phyloP scores from a whole-genome alignment of 176 grass and related monocot species.

The Eleusine indica region DNA sequence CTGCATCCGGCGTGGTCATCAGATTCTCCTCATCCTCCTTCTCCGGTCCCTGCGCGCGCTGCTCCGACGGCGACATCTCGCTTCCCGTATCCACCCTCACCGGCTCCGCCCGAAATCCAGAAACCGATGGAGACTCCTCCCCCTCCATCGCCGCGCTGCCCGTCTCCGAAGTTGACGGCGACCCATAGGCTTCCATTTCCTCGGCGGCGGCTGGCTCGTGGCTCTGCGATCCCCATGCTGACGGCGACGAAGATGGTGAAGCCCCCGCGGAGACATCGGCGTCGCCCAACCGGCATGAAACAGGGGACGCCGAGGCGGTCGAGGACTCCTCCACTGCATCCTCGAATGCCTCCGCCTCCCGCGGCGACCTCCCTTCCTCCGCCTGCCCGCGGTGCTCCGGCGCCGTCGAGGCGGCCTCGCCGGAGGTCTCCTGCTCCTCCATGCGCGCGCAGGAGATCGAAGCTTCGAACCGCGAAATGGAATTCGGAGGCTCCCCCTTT shows the following conservation, averaged over 20 bases:
- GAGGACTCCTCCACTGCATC: conserved; percentile 42
- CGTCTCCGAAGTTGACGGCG: conserved; percentile 26
- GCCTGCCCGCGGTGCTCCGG: conserved; percentile 22
- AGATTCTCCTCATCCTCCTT: conserved; percentile 34
- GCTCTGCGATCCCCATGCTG: conserved; percentile 21
- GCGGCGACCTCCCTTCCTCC: conserved; percentile 33
- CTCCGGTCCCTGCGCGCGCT: conserved; percentile 31
- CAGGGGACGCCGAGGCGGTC: conserved; percentile 25
- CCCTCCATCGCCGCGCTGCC: neutral
- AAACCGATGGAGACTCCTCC: conserved; percentile 28
- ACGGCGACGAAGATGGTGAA: neutral
- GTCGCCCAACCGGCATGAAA: conserved; percentile 1
- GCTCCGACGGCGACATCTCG: conserved; percentile 17
- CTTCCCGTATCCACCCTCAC: conserved; percentile 13
- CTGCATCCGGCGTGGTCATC: neutral
- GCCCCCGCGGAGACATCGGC: neutral
- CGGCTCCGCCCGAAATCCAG: conserved; percentile 13
- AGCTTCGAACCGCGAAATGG: neutral
- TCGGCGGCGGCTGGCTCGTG: conserved; percentile 3
- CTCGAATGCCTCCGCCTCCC: conserved; percentile 36
- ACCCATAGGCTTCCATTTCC: conserved; percentile 31
- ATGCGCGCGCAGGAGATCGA: conserved; percentile 39
- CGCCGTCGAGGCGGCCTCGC: conserved; percentile 23
- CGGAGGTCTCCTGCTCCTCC: conserved; percentile 43
- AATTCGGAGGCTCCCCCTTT: neutral